These are phyloP conservation scores for Neurospora pannonica DNA, from an alignment of 495 filamentous ascomycete species.

Conservation along the genomic window DNA sequence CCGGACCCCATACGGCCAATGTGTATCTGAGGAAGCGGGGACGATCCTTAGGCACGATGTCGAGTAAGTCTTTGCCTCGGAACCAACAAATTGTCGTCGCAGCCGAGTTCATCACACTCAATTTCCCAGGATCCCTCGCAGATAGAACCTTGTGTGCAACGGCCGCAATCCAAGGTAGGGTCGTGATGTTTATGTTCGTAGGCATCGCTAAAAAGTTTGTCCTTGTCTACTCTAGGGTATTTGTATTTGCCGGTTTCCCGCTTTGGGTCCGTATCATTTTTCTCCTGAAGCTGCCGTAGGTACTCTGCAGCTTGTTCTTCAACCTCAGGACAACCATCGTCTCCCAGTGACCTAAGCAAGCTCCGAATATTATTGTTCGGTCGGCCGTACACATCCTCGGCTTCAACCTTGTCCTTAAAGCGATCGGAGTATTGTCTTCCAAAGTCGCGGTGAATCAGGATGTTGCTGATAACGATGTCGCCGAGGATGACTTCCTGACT, in stretches of 20 bases:
- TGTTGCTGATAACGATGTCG: too few species aligned
- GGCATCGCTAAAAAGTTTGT: conserved; percentile 17
- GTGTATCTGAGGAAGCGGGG: conserved; percentile 9
- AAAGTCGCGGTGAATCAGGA: conserved; percentile 27
- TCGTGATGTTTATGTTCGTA: conserved; percentile 26
- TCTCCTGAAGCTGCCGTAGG: conserved; percentile 7
- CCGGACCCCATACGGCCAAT: conserved; percentile 18
- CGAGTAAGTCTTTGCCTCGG: conserved; percentile 1
- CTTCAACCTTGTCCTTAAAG: conserved; percentile 19
- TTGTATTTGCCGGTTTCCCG: not conserved
- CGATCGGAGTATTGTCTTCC: conserved; percentile 24
- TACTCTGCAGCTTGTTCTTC: conserved; percentile 5
- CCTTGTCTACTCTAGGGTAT: conserved; percentile 14
- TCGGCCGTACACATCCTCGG: conserved; percentile 21
- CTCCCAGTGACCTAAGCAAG: conserved; percentile 14
- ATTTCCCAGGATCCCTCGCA: not conserved
- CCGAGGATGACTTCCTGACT: too few species aligned
- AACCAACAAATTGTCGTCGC: conserved; percentile 7
- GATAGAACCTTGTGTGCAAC: not conserved
- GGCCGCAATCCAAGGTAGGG: not conserved
- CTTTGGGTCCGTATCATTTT: not conserved
- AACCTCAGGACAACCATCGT: conserved; percentile 4
- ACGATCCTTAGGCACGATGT: not conserved
- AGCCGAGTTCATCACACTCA: conserved; percentile 8
- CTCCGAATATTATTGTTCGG: conserved; percentile 23